These are phyloP conservation scores for Cyclotella cryptica DNA, from an alignment of 108 stramenopile species.

Conservation along the genomic window DNA sequence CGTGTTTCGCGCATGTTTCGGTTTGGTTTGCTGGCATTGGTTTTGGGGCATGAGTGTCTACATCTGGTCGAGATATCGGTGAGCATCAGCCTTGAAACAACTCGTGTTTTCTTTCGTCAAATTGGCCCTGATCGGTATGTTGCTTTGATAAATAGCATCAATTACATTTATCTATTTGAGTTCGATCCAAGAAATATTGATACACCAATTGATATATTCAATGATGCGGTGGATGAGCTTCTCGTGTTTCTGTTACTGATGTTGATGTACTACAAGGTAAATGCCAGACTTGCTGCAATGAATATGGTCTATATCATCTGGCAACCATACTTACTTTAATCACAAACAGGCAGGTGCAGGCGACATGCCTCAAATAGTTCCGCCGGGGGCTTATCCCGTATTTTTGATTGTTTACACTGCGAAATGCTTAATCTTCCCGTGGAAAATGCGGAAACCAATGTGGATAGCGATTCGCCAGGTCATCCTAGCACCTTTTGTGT, in stretches of 20 bases:
- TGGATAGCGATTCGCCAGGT: slow-evolving; percentile 82
- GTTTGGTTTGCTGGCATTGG: slow-evolving; percentile 90
- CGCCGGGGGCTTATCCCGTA: slow-evolving; percentile 83
- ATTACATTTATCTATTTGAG: slow-evolving; percentile 93
- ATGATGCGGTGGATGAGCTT: slow-evolving; percentile 86
- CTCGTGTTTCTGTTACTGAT: slow-evolving; percentile 74
- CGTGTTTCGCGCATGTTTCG: slow-evolving; percentile 91
- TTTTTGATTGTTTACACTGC: slow-evolving; percentile 78
- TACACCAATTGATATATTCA: slow-evolving; percentile 80
- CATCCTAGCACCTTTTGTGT: slow-evolving; percentile 73
- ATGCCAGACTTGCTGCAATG: slow-evolving; percentile 3
- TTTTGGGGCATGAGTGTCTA: slow-evolving; percentile 91
- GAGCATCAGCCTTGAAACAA: not conserved
- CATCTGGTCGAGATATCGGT: slow-evolving; percentile 79
- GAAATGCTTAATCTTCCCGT: slow-evolving; percentile 78
- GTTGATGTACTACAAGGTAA: slow-evolving; percentile 81
- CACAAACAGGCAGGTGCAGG: slow-evolving; percentile 58
- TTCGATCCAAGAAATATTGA: slow-evolving; percentile 82
- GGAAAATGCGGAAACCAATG: slow-evolving; percentile 74
- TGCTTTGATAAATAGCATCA: slow-evolving; percentile 56
- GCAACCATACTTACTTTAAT: not conserved
- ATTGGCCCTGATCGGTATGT: not conserved
- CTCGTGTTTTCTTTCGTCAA: not conserved
- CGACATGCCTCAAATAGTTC: slow-evolving; percentile 75
- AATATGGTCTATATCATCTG: not conserved